Conservation (phyloP, 495 filamentous ascomycete species). For the Neurospora sp. region DNA sequence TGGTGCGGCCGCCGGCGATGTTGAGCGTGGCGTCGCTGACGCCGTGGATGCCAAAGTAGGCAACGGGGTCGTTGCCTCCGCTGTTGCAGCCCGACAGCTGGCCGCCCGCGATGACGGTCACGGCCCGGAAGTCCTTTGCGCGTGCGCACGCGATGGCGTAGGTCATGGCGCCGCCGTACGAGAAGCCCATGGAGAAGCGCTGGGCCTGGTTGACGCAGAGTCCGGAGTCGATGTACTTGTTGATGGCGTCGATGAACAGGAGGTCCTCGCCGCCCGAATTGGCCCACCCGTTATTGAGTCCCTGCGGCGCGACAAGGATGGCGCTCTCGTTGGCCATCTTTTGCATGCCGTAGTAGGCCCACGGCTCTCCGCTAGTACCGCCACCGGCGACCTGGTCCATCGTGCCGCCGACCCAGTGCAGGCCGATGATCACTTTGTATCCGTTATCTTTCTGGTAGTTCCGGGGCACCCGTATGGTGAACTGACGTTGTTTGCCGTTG, state of each 20-base stretch:
- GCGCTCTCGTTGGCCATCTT: constrained; percentile 24
- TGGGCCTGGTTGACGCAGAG: constrained; percentile 32
- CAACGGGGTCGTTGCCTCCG: constrained; percentile 29
- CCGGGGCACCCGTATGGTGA: constrained; percentile 29
- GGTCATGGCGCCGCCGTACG: constrained; percentile 36
- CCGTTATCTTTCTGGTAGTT: constrained; percentile 30
- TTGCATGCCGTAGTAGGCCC: constrained; percentile 30
- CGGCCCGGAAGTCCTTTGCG: constrained; percentile 27
- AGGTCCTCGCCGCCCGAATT: constrained; percentile 35
- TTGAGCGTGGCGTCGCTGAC: constrained; percentile 30
- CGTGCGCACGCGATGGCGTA: constrained; percentile 31
- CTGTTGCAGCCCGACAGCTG: constrained; percentile 28
- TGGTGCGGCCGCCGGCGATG: constrained; percentile 21
- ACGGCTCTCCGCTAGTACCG: constrained; percentile 18
- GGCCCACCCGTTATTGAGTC: constrained; percentile 37
- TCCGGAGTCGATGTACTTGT: constrained; percentile 20
- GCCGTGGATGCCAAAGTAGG: constrained; percentile 34
- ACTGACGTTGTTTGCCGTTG: constrained; percentile 21
- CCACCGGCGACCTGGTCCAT: constrained; percentile 23
- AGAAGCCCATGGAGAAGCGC: constrained; percentile 33
- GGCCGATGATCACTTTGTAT: constrained; percentile 29
- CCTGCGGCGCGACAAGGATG: constrained; percentile 37
- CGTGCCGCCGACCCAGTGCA: constrained; percentile 31
- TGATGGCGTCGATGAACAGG: constrained; percentile 26
- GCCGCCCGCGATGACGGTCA: constrained; percentile 28